A percentile compares a stretch with the other conserved stretches of the same genome.
Conservation (phyloP, 345 rosid species). For the Turritis glabra region DNA sequence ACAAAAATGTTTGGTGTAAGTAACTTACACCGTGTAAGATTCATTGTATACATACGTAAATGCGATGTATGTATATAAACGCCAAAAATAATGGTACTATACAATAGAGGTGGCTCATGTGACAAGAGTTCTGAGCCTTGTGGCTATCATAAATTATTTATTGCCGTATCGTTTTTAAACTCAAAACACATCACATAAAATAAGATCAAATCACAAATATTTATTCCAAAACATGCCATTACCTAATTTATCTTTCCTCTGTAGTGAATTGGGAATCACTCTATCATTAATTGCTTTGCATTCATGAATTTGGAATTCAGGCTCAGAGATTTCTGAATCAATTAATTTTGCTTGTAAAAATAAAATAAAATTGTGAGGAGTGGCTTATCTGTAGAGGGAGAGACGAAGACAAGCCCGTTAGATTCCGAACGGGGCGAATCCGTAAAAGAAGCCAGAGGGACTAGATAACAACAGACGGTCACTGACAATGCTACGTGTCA, state of each 20-base stretch:
- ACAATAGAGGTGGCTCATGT: conserved; percentile 36
- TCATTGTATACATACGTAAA: conserved; percentile 15
- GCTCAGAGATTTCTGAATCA: neutral
- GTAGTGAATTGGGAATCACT: neutral
- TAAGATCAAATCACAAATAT: neutral
- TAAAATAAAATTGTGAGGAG: neutral
- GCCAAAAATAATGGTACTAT: conserved; percentile 23
- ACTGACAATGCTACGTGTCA: conserved; percentile 30
- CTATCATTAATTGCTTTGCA: neutral
- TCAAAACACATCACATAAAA: neutral
- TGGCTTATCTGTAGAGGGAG: conserved; percentile 32
- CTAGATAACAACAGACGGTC: conserved; percentile 31
- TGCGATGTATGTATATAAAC: conserved; percentile 14
- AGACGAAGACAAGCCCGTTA: conserved; percentile 20
- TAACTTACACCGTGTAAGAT: conserved; percentile 21
- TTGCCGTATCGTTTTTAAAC: neutral
- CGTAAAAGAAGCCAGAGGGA: conserved; percentile 24
- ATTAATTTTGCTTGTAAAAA: neutral
- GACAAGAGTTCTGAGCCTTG: conserved; percentile 16
- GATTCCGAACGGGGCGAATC: conserved; percentile 39
- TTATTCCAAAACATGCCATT: neutral
- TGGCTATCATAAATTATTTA: conserved; percentile 26
- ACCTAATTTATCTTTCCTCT: neutral
- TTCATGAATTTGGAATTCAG: conserved; percentile 3
- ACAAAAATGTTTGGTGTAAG: conserved; percentile 23